Percentiles rank a stretch among this genome's conserved stretches.
These are phyloP conservation scores for Botryotinia narcissicola DNA, from an alignment of 2,329 filamentous ascomycete species.

Conservation along the genomic window DNA sequence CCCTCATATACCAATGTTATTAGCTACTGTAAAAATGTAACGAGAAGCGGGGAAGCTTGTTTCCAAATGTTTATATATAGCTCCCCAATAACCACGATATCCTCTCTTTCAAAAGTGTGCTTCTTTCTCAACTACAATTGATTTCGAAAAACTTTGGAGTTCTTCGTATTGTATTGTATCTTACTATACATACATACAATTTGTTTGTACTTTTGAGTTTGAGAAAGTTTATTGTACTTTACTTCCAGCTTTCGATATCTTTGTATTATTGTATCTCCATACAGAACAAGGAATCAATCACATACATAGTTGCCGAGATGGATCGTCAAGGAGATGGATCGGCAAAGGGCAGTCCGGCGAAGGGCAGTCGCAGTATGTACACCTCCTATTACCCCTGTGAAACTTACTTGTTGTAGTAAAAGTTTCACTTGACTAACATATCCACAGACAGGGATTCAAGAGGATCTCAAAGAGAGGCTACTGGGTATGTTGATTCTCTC, in stretches of 20 bases:
- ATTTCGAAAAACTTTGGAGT: background rate
- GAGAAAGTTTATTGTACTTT: background rate
- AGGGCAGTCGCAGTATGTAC: background rate
- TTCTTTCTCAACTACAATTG: background rate
- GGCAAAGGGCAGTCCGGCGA: background rate
- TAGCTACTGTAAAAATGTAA: background rate
- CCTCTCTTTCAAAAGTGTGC: no score
- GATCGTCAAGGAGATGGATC: no score
- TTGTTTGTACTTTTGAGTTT: background rate
- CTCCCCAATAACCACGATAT: background rate
- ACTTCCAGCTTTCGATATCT: background rate
- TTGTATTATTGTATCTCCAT: background rate
- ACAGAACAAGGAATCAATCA: background rate
- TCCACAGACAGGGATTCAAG: background rate
- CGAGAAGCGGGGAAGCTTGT: background rate
- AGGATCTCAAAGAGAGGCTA: background rate
- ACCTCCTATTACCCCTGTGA: accelerated
- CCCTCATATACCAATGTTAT: background rate
- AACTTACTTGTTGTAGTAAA: background rate
- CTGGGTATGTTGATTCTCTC: background rate
- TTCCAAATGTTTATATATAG: background rate
- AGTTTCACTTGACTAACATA: background rate
- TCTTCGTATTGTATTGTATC: background rate
- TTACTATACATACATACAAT: background rate
- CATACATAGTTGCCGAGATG: background rate